A percentile compares a stretch with the other conserved stretches of the same genome.
phyloP scores from a whole-genome alignment of 2,329 filamentous ascomycete species.

The Epichloe uncinata region DNA sequence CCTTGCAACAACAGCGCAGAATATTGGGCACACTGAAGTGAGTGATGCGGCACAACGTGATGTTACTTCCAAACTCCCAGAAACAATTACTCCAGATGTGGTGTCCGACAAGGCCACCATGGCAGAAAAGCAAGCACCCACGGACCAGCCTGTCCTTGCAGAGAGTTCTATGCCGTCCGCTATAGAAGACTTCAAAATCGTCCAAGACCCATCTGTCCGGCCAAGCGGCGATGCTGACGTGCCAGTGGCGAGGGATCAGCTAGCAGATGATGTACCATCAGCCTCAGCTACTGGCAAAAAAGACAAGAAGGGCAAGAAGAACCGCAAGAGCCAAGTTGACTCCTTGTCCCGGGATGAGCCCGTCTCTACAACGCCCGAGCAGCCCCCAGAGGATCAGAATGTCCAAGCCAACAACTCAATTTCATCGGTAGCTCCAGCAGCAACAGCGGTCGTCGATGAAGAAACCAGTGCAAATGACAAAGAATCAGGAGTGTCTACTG shows the following conservation, averaged over 20 bases:
- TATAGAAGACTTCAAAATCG: not conserved
- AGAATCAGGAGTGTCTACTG: not conserved
- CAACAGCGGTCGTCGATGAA: not conserved
- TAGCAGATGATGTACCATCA: slow-evolving; percentile 6
- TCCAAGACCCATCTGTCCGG: not conserved
- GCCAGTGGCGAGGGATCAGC: slow-evolving; percentile 1
- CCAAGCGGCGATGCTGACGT: slow-evolving; percentile 1
- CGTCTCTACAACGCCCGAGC: not conserved
- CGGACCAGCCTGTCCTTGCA: not conserved
- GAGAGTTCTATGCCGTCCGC: slow-evolving; percentile 1
- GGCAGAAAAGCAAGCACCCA: not conserved
- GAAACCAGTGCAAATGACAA: not conserved
- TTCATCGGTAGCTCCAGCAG: not conserved
- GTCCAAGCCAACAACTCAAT: not conserved
- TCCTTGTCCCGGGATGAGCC: not conserved
- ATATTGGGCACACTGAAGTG: slow-evolving; percentile 1
- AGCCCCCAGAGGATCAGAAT: not conserved
- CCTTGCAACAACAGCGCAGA: slow-evolving; percentile 7
- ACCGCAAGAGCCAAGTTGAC: slow-evolving; percentile 4
- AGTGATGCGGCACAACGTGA: slow-evolving; percentile 4
- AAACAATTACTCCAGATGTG: not conserved
- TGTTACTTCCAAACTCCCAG: not conserved
- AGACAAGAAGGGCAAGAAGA: slow-evolving; percentile 11
- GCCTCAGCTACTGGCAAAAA: slow-evolving; percentile 9
- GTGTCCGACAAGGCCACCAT: not conserved